Percentiles rank a stretch among this genome's conserved stretches.
Evolutionary conservation across 352 stramenopile species (phyloP).

Genomic region (Globisporangium paroecandrum): DNA sequence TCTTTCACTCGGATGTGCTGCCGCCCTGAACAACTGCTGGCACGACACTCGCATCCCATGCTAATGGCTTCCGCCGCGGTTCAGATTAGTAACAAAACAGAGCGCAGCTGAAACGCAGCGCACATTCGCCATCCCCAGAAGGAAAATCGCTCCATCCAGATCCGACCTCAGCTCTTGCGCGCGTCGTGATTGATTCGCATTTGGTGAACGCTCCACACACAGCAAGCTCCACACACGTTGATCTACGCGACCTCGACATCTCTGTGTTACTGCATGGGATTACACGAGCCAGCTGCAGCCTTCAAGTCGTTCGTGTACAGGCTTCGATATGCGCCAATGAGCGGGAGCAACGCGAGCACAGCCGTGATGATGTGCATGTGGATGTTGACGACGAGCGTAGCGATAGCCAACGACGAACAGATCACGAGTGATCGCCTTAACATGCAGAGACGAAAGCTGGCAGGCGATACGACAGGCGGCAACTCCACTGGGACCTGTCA

Average conservation of each 20-base stretch:
- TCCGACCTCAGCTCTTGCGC: background rate
- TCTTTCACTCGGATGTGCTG: background rate
- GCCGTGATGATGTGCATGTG: background rate
- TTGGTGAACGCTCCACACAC: background rate
- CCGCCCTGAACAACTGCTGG: background rate
- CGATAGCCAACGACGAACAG: background rate
- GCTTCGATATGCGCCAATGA: slow-evolving; percentile 6
- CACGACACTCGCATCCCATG: background rate
- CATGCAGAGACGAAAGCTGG: background rate
- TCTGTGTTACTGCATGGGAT: slow-evolving; percentile 5
- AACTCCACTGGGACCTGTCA: slow-evolving; percentile 29
- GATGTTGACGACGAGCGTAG: background rate
- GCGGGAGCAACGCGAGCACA: background rate
- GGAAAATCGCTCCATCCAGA: background rate
- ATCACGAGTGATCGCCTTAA: background rate
- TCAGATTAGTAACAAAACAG: background rate
- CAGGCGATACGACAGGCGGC: background rate
- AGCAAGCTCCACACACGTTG: background rate
- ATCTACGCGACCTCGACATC: background rate
- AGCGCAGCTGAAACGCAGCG: no score
- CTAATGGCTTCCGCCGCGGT: background rate
- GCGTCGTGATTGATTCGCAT: background rate
- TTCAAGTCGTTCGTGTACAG: background rate
- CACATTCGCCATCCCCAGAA: background rate
- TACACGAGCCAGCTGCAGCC: background rate